phyloP scores from a whole-genome alignment of 2,329 filamentous ascomycete genomes.

The Macrophomina tecta region DNA sequence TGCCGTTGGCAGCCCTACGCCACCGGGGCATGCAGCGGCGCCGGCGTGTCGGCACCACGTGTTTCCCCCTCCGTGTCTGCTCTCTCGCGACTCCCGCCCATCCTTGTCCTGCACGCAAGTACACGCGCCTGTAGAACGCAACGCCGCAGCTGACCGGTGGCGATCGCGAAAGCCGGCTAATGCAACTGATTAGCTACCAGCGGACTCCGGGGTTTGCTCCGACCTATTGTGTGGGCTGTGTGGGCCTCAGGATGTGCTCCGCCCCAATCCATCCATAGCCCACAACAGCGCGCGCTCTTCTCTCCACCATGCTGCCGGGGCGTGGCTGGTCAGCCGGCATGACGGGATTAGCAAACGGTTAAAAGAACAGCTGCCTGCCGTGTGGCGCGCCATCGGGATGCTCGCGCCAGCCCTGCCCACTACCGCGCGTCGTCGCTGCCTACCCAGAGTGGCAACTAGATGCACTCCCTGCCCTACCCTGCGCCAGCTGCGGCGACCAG shows the following conservation, averaged over 20 bases:
- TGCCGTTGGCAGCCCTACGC: too few species aligned
- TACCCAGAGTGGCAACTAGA: constrained; percentile 4
- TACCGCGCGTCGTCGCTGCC: constrained; percentile 11
- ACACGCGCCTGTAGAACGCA: not conserved
- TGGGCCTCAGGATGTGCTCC: not conserved
- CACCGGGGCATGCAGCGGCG: not conserved
- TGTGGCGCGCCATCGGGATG: not conserved
- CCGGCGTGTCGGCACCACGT: not conserved
- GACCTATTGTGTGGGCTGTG: not conserved
- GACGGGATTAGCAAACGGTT: not conserved
- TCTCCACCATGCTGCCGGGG: not conserved
- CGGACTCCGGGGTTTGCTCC: not conserved
- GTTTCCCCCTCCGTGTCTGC: not conserved
- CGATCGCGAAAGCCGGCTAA: not conserved
- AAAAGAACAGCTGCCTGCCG: not conserved
- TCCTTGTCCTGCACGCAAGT: too few species aligned
- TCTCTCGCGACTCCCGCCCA: too few species aligned
- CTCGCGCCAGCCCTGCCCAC: not conserved
- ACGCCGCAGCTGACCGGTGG: not conserved
- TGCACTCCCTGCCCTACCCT: not conserved
- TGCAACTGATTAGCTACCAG: not conserved
- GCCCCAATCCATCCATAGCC: not conserved
- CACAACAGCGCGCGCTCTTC: not conserved
- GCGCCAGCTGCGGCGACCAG: not conserved
- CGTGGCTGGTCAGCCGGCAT: constrained; percentile 5